Base-by-base conservation (phyloP, 148 eudicot genomes). In the Rhododendron ferrugineum region DNA sequence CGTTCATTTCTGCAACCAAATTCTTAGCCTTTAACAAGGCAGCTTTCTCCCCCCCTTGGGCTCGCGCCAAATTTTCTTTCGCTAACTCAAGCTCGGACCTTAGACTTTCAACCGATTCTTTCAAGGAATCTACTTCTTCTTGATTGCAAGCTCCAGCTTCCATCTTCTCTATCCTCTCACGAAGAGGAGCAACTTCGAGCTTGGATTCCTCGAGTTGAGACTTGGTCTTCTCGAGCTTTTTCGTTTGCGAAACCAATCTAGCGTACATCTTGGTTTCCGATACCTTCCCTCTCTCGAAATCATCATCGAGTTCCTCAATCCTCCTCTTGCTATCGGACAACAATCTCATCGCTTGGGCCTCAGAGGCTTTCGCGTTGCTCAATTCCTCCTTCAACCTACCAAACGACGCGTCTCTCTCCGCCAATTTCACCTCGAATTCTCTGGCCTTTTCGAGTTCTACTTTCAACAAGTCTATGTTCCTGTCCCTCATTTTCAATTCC, bases 281-380 rank as follows among this genome's bases (percentile, higher is more conserved):
- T 58, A 85, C 56, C 74, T 90, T 94, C 68, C 82, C 54, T 79
- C 85, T 89, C 83, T 91, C 88, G 9, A 94, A 50, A 20, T 94
- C 95, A 46, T 52, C 87, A 85, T 93, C 93, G 13, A 94, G 85
- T 85, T 93, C 95, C 52, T 86, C 70, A n/a, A 91, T 84, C 85
- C 72, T 89, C 58, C 82, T 89, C 88, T 86, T 85, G 44, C 81
- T 86, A 74, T 85, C 93, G 0, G 87, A 81, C 70, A 90, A 44
- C 52, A 81, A 86, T 34, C 46, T 86, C 37, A 34, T 86, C 5
- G 83, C 72, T 11, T 74, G 60, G 18, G 86, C 82, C 81, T 90
- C 85, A 0, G 87, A 85, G 44, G 85, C 86, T 83, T 86, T 91
- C 0, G 81, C 62, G 28, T 68, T 82, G 22, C 83, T 81, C 23